Conservation (phyloP, 495 filamentous ascomycete species). For the Penicillium alfredii region DNA sequence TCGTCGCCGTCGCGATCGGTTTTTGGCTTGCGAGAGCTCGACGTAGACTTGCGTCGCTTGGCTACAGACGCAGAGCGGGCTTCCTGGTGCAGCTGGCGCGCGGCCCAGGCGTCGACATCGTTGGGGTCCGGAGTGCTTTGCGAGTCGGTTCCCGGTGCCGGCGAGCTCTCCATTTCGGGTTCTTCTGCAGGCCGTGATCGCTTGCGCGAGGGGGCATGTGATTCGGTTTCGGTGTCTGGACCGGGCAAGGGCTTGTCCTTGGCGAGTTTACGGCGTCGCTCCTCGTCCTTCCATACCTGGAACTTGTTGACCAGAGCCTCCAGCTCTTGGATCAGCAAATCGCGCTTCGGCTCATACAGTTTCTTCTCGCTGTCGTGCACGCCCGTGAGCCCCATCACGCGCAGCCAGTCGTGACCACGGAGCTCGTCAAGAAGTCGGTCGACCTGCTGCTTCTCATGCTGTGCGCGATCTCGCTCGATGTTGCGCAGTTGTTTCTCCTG, state of each 20-base stretch:
- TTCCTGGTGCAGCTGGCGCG: slow-evolving; percentile 69
- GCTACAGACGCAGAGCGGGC: slow-evolving; percentile 41
- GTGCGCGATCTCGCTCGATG: slow-evolving; percentile 82
- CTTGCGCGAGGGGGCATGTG: slow-evolving; percentile 20
- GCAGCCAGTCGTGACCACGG: slow-evolving; percentile 87
- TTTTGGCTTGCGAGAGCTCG: slow-evolving; percentile 8
- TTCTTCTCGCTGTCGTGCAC: slow-evolving; percentile 78
- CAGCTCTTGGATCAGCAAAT: slow-evolving; percentile 76
- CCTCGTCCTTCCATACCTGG: slow-evolving; percentile 78
- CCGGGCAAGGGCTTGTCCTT: slow-evolving; percentile 51
- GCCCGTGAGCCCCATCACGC: slow-evolving; percentile 84
- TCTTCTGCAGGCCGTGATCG: slow-evolving; percentile 15
- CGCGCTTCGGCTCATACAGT: slow-evolving; percentile 77
- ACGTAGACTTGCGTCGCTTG: slow-evolving; percentile 25
- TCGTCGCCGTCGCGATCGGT: slow-evolving; percentile 10
- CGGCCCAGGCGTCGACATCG: slow-evolving; percentile 68
- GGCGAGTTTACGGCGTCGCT: slow-evolving; percentile 69
- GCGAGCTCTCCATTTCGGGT: slow-evolving; percentile 14
- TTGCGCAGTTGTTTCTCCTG: slow-evolving; percentile 90
- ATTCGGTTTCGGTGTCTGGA: slow-evolving; percentile 8
- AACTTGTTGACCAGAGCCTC: slow-evolving; percentile 80
- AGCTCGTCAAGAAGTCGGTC: slow-evolving; percentile 82
- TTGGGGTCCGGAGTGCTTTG: slow-evolving; percentile 53
- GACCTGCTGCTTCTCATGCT: slow-evolving; percentile 86
- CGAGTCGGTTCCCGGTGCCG: slow-evolving; percentile 23